Conservation (phyloP, 1,284 basidiomycete species). For the Puccinia triticina region DNA sequence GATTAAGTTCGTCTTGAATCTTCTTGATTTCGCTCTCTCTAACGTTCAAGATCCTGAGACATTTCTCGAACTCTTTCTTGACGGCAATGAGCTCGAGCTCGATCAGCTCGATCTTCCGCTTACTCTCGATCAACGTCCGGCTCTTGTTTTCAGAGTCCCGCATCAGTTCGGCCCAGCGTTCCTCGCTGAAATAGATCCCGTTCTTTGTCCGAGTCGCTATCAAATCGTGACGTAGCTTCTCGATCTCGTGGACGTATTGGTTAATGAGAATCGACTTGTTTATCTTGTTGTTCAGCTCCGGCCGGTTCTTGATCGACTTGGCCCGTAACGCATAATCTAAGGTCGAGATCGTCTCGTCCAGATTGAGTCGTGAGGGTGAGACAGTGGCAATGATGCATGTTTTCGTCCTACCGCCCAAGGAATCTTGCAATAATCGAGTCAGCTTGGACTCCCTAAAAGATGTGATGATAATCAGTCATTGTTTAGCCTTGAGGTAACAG, state of each 20-base stretch:
- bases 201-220: conserved; percentile 89
- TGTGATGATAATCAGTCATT: not conserved
- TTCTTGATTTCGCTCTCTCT: conserved; percentile 66
- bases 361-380: conserved; percentile 84
- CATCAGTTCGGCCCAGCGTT: conserved; percentile 82
- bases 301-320: conserved; percentile 93
- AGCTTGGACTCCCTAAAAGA: conserved; percentile 70
- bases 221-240: conserved; percentile 86
- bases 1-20: conserved; percentile 60
- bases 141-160: conserved; percentile 73
- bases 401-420: conserved; percentile 95
- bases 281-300: conserved; percentile 92
- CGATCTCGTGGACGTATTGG: conserved; percentile 94
- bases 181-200: conserved; percentile 86
- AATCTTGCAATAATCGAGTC: conserved; percentile 96
- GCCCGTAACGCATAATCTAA: conserved; percentile 96
- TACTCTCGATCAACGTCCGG: conserved; percentile 77
- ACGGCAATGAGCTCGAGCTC: conserved; percentile 77
- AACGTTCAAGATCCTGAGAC: conserved; percentile 73
- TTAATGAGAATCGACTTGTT: conserved; percentile 88
- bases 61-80: conserved; percentile 87
- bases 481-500: not conserved
- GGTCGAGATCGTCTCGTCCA: conserved; percentile 97
- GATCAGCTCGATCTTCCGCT: conserved; percentile 77
- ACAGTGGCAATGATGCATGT: conserved; percentile 97